Conservation (phyloP, 192 early-diverging fungal species). For the Coemansia sp. region DNA sequence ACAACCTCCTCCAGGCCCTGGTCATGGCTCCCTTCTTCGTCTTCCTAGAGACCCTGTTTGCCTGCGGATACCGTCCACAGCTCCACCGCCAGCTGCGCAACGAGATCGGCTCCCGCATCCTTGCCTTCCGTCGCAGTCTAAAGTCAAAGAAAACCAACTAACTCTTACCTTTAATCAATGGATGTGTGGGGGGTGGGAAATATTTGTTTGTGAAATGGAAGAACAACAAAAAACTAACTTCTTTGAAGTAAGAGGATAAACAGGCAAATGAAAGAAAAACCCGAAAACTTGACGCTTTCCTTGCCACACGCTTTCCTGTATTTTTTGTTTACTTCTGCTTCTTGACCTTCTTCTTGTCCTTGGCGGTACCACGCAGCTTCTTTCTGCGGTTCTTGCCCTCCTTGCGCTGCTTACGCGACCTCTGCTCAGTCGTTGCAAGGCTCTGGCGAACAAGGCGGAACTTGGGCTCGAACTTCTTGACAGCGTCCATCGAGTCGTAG, state of each 20-base stretch:
- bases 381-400: slow-evolving; percentile 98
- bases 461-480: slow-evolving; percentile 99
- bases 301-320: too few relatives aligned
- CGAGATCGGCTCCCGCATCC: slow-evolving; percentile 38
- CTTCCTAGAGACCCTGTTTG: slow-evolving; percentile 82
- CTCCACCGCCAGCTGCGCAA: slow-evolving; percentile 63
- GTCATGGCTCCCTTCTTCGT: slow-evolving; percentile 96
- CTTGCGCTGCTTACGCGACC: slow-evolving; percentile 97
- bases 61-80: slow-evolving; percentile 73
- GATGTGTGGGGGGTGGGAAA: too few relatives aligned
- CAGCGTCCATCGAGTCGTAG: slow-evolving; percentile 91
- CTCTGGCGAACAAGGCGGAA: slow-evolving; percentile 85
- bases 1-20: slow-evolving; percentile 86
- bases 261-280: too few relatives aligned
- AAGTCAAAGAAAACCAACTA: slow-evolving; percentile 10
- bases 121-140: slow-evolving; percentile 32
- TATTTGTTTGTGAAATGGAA: neutral
- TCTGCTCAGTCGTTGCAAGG: slow-evolving; percentile 54
- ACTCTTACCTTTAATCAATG: neutral
- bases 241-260: neutral
- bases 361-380: slow-evolving; percentile 94
- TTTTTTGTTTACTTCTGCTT: slow-evolving; percentile 18
- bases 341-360: slow-evolving; percentile 61
- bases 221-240: neutral
- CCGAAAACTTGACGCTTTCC: slow-evolving; percentile 1